A percentile compares a stretch with the other conserved stretches of the same genome.
phyloP scores from a whole-genome alignment of 2,329 filamentous ascomycete species.

The Aspergillus pseudonomiae region DNA sequence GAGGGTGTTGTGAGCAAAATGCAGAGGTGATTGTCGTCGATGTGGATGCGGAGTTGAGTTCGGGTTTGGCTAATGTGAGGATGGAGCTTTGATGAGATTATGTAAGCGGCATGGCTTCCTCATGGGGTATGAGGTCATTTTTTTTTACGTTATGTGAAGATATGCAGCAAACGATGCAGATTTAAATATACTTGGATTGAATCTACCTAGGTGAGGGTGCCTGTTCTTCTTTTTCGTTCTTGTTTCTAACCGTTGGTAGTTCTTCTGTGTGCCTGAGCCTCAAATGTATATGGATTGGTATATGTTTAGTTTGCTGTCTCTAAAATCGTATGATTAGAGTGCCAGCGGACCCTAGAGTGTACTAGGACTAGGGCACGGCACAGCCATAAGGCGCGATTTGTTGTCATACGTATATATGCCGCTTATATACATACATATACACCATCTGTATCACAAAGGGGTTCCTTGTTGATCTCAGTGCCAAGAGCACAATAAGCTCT shows the following conservation, averaged over 20 bases:
- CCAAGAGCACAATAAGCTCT: background rate
- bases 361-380: no score
- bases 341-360: no score
- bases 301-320: no score
- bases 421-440: no score
- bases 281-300: no score
- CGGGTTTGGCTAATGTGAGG: constrained; percentile 7
- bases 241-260: background rate
- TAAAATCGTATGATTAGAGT: no score
- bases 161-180: background rate
- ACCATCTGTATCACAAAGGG: background rate
- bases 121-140: constrained; percentile 10
- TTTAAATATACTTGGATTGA: no score
- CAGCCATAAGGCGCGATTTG: no score
- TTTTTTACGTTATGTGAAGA: background rate
- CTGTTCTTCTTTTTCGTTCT: no score
- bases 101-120: constrained; percentile 19
- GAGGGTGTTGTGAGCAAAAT: constrained; percentile 14
- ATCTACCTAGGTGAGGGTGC: background rate
- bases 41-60: constrained; percentile 13
- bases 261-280: background rate
- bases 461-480: background rate
- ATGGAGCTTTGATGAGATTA: constrained; percentile 19
- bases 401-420: no score
- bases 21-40: constrained; percentile 15